Evolutionary conservation across 345 rosid species (phyloP).

Genomic region (Stellera chamaejasme): DNA sequence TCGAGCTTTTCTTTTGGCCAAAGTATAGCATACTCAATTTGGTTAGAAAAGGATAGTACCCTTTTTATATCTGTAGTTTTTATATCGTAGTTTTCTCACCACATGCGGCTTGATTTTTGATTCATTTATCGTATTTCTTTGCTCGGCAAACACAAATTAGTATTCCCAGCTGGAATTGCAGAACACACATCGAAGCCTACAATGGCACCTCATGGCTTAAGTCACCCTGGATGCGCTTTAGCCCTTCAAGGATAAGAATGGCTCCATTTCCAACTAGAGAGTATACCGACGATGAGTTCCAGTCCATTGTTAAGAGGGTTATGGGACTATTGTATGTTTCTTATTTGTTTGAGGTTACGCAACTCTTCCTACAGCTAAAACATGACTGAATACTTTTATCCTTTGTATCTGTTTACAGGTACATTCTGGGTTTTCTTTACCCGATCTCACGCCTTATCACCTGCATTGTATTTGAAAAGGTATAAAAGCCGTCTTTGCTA

Average conservation of each 20-base stretch:
- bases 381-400: constrained; percentile 7
- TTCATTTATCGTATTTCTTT: constrained; percentile 83
- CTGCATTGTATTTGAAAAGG: constrained; percentile 95
- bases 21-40: no score
- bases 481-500: constrained; percentile 23
- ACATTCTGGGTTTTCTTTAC: constrained; percentile 90
- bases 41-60: no score
- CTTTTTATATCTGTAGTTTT: no score
- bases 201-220: constrained; percentile 23
- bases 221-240: constrained; percentile 59
- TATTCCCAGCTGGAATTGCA: constrained; percentile 13
- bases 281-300: constrained; percentile 95
- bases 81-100: constrained; percentile 10
- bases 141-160: constrained; percentile 46
- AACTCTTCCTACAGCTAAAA: neutral
- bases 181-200: constrained; percentile 24
- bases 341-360: constrained; percentile 4
- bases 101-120: constrained; percentile 82
- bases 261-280: constrained; percentile 96
- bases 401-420: constrained; percentile 47
- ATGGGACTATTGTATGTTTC: constrained; percentile 92
- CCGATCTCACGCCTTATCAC: constrained; percentile 94
- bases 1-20: no score
- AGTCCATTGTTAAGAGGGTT: constrained; percentile 74
- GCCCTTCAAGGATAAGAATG: constrained; percentile 75